Evolutionary conservation across 495 filamentous ascomycete species (phyloP), one percentile per base, ranked within the genome.

Genomic region (Baudoinia panamericana): DNA sequence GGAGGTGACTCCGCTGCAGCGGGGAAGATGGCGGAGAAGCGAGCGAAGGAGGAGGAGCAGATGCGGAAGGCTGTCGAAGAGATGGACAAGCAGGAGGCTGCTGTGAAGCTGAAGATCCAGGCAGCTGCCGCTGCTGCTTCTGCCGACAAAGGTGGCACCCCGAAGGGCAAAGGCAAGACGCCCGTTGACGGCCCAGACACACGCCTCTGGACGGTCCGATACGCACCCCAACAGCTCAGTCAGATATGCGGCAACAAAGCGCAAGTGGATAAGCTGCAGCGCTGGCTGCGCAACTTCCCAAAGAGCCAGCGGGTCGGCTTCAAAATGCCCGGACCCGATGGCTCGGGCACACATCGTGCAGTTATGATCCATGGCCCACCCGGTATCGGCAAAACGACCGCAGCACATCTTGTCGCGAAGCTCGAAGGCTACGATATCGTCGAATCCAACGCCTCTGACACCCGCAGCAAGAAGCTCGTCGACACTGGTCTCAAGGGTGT

Each of bases 241-340:
- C 87, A 95, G 58, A 93, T 99, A 36, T 96, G 88, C 56, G 90
- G 90, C 43, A 99, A 99, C 61, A 99, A 96, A 56, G 68, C 62
- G 12, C 71, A 75, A 25, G 88, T 99, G 3, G 90, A 96, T 53
- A 92, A 78, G 57, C 72, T 96, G 13, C 82, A 90, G 55, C 67
- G 48, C 24, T 99, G 92, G 87, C 69, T 99, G 16, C 72, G 70
- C 23, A 76, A 75, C 46, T 99, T 90, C 78, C 73, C 71, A 23
- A 76, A 76, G 48, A 74, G 72, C 36, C 73, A 76, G 16, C 83
- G 82, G 54, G 71, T 62, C 13, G 63, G 75, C 31, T 96, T 99
- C 62, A 72, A 79, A 53, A 76, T 75, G 50, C 67, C 71, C 41
- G 90, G 90, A 1, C 68, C 80, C 15, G 86, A 96, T 61, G 88